Evolutionary conservation across 176 grass and related monocot genomes (phyloP).

Genomic region (Paspalum vaginatum): DNA sequence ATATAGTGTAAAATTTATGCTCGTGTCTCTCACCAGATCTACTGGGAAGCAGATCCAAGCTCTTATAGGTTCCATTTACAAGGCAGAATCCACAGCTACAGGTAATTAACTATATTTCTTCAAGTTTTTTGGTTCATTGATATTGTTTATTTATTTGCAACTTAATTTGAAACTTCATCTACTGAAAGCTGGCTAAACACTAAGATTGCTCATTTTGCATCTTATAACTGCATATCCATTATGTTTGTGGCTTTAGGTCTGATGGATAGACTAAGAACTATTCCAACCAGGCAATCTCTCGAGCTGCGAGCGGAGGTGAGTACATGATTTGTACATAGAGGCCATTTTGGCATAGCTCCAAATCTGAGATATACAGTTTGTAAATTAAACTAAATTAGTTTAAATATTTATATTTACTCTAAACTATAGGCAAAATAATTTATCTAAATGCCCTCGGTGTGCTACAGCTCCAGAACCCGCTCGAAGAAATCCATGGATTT

Average conservation of each 20-base stretch:
- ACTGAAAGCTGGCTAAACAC: neutral
- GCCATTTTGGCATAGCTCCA: too few relatives aligned
- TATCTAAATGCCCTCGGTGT: too few relatives aligned
- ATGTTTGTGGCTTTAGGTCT: conserved; percentile 54
- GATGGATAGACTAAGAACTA: conserved; percentile 76
- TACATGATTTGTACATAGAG: neutral
- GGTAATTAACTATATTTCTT: conserved; percentile 58
- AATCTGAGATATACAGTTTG: too few relatives aligned
- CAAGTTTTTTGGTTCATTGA: neutral
- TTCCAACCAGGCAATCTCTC: conserved; percentile 81
- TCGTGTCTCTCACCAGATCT: conserved; percentile 52
- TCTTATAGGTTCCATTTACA: conserved; percentile 78
- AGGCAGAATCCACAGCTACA: conserved; percentile 77
- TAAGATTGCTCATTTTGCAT: conserved; percentile 2
- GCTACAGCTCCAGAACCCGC: too few relatives aligned
- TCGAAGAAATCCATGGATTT: too few relatives aligned
- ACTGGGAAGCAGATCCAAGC: conserved; percentile 84
- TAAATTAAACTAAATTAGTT: too few relatives aligned
- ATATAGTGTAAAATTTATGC: conserved; percentile 9
- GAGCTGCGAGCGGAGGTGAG: conserved; percentile 85
- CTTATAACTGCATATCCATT: neutral
- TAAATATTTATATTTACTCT: too few relatives aligned
- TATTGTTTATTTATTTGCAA: neutral
- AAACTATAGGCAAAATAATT: too few relatives aligned
- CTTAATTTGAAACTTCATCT: conserved; percentile 15